A percentile compares a stretch with the other conserved stretches of the same genome.
Evolutionary conservation across 345 rosid genomes (phyloP).

Genomic region (Citrus sp.): DNA sequence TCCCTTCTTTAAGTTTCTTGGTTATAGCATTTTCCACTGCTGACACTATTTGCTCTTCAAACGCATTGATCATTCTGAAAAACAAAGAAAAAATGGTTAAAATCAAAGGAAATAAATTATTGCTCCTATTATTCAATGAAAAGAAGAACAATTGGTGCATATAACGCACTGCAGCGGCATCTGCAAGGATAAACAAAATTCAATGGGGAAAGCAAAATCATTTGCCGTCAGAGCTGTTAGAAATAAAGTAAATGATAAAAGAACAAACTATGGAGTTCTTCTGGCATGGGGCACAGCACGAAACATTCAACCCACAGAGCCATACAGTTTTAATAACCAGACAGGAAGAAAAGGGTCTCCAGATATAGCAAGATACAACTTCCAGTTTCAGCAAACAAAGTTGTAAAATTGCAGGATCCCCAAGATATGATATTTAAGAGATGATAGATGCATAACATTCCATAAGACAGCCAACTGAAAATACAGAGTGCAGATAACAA

Average conservation of each 20-base stretch:
- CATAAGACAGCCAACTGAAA: background rate
- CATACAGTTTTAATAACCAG: background rate
- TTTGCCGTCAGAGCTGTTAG: background rate
- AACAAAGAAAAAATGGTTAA: conserved; percentile 15
- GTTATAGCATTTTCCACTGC: conserved; percentile 83
- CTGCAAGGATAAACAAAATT: background rate
- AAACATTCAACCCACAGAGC: background rate
- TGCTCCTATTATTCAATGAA: background rate
- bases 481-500: background rate
- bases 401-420: background rate
- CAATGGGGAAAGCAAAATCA: background rate
- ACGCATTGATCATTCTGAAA: conserved; percentile 84
- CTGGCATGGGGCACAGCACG: background rate
- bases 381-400: background rate
- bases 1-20: conserved; percentile 69
- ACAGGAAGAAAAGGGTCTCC: background rate
- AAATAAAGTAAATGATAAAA: background rate
- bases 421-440: background rate
- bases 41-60: conserved; percentile 67
- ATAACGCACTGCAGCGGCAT: background rate
- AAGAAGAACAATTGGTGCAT: background rate
- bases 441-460: background rate
- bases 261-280: background rate
- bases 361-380: background rate
- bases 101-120: conserved; percentile 2